Evolutionary conservation across 768 basidiomycete genomes (phyloP).

Genomic region (Dioszegia hungarica): DNA sequence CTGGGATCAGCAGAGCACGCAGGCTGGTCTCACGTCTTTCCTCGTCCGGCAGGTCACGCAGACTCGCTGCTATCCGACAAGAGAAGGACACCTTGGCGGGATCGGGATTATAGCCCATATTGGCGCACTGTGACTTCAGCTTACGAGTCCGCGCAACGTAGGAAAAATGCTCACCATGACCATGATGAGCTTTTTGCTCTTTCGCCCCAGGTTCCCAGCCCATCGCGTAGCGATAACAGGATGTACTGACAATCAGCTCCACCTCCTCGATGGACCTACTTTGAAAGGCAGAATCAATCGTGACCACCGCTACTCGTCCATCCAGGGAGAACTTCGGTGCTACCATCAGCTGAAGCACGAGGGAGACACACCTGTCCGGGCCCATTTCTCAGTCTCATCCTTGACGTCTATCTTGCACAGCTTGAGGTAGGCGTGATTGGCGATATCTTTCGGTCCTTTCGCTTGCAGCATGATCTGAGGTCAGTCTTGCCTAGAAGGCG

Average conservation of each 20-base stretch:
- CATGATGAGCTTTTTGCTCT: constrained; percentile 46
- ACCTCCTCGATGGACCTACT: constrained; percentile 16
- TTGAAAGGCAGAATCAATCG: constrained; percentile 53
- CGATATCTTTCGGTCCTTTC: constrained; percentile 42
- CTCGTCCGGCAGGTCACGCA: constrained; percentile 43
- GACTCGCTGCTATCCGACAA: constrained; percentile 51
- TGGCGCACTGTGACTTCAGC: constrained; percentile 50
- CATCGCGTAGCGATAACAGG: constrained; percentile 55
- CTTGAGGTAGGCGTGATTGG: constrained; percentile 44
- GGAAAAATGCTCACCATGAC: constrained; percentile 31
- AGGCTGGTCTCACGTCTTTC: constrained; percentile 33
- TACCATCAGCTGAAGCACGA: constrained; percentile 20
- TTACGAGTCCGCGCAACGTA: not conserved
- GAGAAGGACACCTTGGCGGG: constrained; percentile 51
- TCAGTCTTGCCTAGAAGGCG: not conserved
- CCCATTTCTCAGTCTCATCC: constrained; percentile 50
- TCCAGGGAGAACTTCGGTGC: constrained; percentile 54
- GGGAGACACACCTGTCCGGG: constrained; percentile 25
- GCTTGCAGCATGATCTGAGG: constrained; percentile 46
- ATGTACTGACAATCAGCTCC: constrained; percentile 40
- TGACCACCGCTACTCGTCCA: constrained; percentile 53
- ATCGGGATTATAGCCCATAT: constrained; percentile 51
- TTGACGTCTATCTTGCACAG: constrained; percentile 50
- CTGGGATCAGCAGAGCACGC: constrained; percentile 7
- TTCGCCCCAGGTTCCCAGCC: constrained; percentile 50